These are phyloP conservation scores for Chlamydomonas sp. DNA, from an alignment of 139 green algal genomes.

Conservation along the genomic window DNA sequence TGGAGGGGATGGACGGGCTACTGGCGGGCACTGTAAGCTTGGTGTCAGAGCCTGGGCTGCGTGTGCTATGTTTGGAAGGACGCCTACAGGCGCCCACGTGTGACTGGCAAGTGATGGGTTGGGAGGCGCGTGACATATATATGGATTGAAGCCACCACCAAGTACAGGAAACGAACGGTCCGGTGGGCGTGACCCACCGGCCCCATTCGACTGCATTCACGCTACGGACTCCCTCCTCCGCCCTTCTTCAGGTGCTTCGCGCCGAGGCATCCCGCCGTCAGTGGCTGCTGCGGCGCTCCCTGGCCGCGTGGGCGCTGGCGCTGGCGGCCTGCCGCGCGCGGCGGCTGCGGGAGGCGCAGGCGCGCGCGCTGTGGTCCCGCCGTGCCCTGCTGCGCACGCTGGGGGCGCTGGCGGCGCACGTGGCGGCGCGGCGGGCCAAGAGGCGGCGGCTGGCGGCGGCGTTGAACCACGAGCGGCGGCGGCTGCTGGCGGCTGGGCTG, in stretches of 20 bases:
- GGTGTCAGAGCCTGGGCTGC: background rate
- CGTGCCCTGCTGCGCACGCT: background rate
- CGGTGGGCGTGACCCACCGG: background rate
- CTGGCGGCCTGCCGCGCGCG: background rate
- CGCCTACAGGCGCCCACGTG: background rate
- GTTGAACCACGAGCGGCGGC: background rate
- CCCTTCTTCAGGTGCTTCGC: background rate
- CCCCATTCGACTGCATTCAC: background rate
- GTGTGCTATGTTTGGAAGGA: background rate
- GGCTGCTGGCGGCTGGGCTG: slow-evolving; percentile 8
- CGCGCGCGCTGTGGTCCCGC: background rate
- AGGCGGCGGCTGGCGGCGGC: background rate
- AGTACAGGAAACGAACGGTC: background rate
- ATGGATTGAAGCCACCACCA: background rate
- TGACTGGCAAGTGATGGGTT: background rate
- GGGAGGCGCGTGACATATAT: background rate
- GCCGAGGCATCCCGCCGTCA: background rate
- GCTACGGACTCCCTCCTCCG: background rate
- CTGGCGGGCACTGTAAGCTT: background rate
- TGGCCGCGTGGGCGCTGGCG: slow-evolving; percentile 13
- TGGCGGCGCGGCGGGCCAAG: slow-evolving; percentile 10
- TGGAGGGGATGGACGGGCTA: background rate
- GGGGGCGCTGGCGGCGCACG: slow-evolving; percentile 8
- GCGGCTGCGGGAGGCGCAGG: background rate
- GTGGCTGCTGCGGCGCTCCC: background rate